Evolutionary conservation across 176 grass and related monocot genomes (phyloP).

Genomic region (Secale cereale): DNA sequence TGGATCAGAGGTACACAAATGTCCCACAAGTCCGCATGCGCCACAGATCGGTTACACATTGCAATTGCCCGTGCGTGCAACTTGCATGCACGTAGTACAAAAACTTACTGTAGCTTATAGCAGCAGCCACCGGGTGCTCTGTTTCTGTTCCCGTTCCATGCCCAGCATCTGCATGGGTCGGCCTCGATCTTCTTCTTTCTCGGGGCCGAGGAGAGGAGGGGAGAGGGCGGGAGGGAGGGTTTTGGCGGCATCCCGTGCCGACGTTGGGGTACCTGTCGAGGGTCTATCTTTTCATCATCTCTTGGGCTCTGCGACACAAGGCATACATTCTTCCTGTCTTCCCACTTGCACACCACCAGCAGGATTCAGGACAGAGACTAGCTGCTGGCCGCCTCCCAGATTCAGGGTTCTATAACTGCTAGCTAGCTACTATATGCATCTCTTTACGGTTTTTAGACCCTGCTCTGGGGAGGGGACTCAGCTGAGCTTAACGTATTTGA

Average conservation of each 20-base stretch:
- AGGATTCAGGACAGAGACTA: too few species aligned
- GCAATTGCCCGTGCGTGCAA: neutral
- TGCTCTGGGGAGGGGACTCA: too few species aligned
- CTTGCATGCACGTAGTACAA: neutral
- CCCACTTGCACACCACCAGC: neutral
- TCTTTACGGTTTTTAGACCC: too few species aligned
- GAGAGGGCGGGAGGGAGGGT: neutral
- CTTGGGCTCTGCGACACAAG: neutral
- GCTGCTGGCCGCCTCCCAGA: too few species aligned
- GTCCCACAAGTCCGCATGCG: neutral
- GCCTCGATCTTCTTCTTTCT: too few species aligned
- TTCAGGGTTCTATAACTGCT: too few species aligned
- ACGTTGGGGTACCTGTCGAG: neutral
- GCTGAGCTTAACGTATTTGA: too few species aligned
- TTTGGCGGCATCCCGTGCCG: conserved; percentile 3
- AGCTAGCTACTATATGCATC: too few species aligned
- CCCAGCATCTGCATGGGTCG: too few species aligned
- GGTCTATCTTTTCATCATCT: neutral
- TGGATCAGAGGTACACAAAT: neutral
- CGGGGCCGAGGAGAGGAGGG: too few species aligned
- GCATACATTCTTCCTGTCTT: neutral
- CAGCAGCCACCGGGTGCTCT: neutral
- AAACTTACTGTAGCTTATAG: neutral
- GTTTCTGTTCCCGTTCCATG: neutral
- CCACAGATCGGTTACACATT: neutral